phyloP scores from a whole-genome alignment of 495 filamentous ascomycete genomes.

The Parachaetomium inaequale region DNA sequence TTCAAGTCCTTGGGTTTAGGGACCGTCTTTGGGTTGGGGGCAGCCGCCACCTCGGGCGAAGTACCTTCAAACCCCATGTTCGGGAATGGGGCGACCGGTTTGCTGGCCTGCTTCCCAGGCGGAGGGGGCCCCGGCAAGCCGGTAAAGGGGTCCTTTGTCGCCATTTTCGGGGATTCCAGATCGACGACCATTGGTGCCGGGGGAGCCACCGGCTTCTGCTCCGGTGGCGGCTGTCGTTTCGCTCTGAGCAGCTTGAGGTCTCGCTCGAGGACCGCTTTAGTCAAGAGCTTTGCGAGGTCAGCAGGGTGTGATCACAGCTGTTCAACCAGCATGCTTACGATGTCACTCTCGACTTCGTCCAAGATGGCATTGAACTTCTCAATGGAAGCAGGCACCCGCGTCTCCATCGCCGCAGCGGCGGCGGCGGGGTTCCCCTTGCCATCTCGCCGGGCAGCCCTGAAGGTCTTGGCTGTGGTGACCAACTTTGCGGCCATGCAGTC shows the following conservation, averaged over 20 bases:
- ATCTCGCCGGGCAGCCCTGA: slow-evolving; percentile 40
- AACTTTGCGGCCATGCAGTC: slow-evolving; percentile 38
- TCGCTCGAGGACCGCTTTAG: slow-evolving; percentile 43
- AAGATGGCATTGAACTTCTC: slow-evolving; percentile 47
- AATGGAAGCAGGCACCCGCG: slow-evolving; percentile 38
- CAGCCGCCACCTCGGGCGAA: slow-evolving; percentile 20
- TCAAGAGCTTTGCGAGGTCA: slow-evolving; percentile 35
- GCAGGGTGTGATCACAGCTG: neutral
- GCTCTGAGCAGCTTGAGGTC: slow-evolving; percentile 42
- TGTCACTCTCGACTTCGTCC: slow-evolving; percentile 51
- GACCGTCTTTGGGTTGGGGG: slow-evolving; percentile 22
- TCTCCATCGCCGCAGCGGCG: slow-evolving; percentile 29
- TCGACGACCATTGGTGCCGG: slow-evolving; percentile 38
- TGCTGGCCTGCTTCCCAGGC: slow-evolving; percentile 32
- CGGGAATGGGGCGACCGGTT: slow-evolving; percentile 46
- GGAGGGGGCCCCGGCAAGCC: slow-evolving; percentile 23
- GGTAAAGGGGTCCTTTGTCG: slow-evolving; percentile 7
- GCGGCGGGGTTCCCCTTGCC: slow-evolving; percentile 32
- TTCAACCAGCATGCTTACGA: slow-evolving; percentile 38
- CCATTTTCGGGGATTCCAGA: slow-evolving; percentile 23
- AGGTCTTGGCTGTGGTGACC: slow-evolving; percentile 49
- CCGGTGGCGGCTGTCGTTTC: slow-evolving; percentile 20
- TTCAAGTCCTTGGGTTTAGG: slow-evolving; percentile 23
- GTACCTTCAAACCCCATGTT: slow-evolving; percentile 44
- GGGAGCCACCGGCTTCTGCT: slow-evolving; percentile 30